Evolutionary conservation across 176 grass and related monocot genomes (phyloP), one percentile per base, ranked within the genome.

Genomic region (Aegilops sharonensis): DNA sequence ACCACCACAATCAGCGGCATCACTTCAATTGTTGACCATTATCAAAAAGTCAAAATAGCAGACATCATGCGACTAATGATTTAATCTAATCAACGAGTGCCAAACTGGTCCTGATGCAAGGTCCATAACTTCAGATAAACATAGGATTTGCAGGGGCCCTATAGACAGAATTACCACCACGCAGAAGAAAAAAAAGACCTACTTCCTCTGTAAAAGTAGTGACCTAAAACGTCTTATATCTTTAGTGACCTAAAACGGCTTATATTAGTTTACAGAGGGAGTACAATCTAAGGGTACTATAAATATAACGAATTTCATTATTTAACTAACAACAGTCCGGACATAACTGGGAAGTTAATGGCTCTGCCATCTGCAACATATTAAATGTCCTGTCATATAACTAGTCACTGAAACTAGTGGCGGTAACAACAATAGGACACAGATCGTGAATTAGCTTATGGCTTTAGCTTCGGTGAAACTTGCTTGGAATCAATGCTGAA

Each of bases 391-490:
- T 25, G 35, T 25, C 59, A 73, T 50, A 17, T 85, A 64, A 43
- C 50, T 59, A 73, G n/a, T 30, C 13, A 72, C 25, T n/a, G 15
- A 62, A 84, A 84, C 24, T 43, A 74, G 15, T 84, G 17, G 23
- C 29, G 23, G 35, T 62, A 61, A 42, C n/a, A 40, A 84, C 15
- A 84, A 30, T 14, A 45, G 54, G 9, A 10, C 9, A 81, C 11
- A 90, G 82, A 92, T 86, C 50, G 14, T 79, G 39, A 78, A 61
- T 64, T 63, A 71, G 23, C 78, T 20, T 84, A 62, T 37, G 45
- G 9, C 39, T 56, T 78, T 17, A 35, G 20, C 85, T 56, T 84
- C 24, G 43, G 15, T 60, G 31, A 72, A 78, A 84, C 78, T 73
- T 17, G 34, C 37, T 84, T 56, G 11, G 35, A 80, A 25, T 50